Base-by-base conservation (phyloP, 805 yeast genomes). In the Suhomyces emberorum region DNA sequence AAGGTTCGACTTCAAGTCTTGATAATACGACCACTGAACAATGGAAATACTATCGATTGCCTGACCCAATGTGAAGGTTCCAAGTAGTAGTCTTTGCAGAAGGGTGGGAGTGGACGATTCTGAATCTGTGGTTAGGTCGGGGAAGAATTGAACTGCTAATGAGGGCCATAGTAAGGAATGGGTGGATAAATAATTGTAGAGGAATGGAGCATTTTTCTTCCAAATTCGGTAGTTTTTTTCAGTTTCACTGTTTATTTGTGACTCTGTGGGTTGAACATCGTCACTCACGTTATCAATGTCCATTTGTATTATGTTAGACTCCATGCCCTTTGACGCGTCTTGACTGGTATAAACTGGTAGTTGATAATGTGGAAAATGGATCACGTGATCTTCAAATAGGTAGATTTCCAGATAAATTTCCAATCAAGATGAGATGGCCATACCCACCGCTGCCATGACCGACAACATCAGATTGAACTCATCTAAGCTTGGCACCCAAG, bases 401-500 rank as follows among this genome's bases (percentile, higher is more conserved):
- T n/a, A n/a, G 23, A 21, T 21, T 7, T 21, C 10, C 23, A 21
- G 10, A 21, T n/a, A n/a, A n/a, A n/a, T n/a, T n/a, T n/a, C n/a
- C n/a, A n/a, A n/a, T n/a, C n/a, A n/a, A n/a, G n/a, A 11, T 28
- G 20, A 28, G 22, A 26, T 4, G 28, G 15, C 20, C 7, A 7
- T 16, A 10, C n/a, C 26, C 26, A 12, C 19, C 25, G n/a, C n/a
- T n/a, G 16, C 30, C 19, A 42, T 42, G 46, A 28, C 47, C 4
- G 46, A 42, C 23, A 64, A 62, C n/a, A 54, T 66, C 37, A 38
- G 79, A 29, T 67, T 88, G 30, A 81, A 84, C 51, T 74, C 79
- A 15, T 89, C 96, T 11, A 83, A 83, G 49, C 69, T 91, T 32
- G 98, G 98, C 6, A 88, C 96, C 0, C 79, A 81, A 52, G 70